Percentiles rank a stretch among this genome's conserved stretches.
Evolutionary conservation across 2,329 filamentous ascomycete species (phyloP).

Genomic region (Chaetomium strumarium): DNA sequence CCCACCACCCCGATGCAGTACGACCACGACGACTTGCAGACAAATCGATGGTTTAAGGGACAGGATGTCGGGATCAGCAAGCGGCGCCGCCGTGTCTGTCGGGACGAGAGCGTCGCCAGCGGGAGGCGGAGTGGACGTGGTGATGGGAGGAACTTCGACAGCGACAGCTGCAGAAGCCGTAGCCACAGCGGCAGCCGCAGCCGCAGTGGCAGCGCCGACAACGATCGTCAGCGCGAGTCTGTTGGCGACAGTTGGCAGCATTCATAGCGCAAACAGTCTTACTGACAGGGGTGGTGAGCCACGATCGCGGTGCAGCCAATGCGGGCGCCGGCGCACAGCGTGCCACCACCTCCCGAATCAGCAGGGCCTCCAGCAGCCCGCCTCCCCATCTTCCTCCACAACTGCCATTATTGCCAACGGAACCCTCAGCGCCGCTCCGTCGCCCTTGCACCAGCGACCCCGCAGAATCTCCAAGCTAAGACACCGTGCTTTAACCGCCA

Average conservation of each 20-base stretch:
- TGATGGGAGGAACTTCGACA: slow-evolving; percentile 11
- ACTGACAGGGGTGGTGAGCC: slow-evolving; percentile 22
- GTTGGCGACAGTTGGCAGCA: slow-evolving; percentile 12
- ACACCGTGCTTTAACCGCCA: slow-evolving; percentile 24
- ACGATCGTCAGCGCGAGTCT: slow-evolving; percentile 12
- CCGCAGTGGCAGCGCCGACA: slow-evolving; percentile 1
- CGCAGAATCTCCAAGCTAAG: slow-evolving; percentile 28
- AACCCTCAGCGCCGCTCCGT: slow-evolving; percentile 23
- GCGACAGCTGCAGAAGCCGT: not conserved
- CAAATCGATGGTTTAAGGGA: slow-evolving; percentile 21
- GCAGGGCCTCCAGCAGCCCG: slow-evolving; percentile 13
- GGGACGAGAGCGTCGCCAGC: slow-evolving; percentile 16
- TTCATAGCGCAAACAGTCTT: not conserved
- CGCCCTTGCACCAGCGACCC: slow-evolving; percentile 22
- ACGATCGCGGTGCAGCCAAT: slow-evolving; percentile 24
- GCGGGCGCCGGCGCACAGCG: slow-evolving; percentile 23
- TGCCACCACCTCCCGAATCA: slow-evolving; percentile 17
- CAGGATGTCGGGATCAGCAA: slow-evolving; percentile 22
- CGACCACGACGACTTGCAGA: slow-evolving; percentile 8
- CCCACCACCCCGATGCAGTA: slow-evolving; percentile 17
- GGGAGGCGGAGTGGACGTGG: slow-evolving; percentile 11
- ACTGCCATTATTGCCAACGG: slow-evolving; percentile 19
- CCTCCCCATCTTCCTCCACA: slow-evolving; percentile 11
- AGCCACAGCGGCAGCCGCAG: slow-evolving; percentile 4
- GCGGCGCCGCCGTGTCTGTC: slow-evolving; percentile 18